Conservation (phyloP, 192 early-diverging fungal genomes). For the Umbelopsis ramanniana region DNA sequence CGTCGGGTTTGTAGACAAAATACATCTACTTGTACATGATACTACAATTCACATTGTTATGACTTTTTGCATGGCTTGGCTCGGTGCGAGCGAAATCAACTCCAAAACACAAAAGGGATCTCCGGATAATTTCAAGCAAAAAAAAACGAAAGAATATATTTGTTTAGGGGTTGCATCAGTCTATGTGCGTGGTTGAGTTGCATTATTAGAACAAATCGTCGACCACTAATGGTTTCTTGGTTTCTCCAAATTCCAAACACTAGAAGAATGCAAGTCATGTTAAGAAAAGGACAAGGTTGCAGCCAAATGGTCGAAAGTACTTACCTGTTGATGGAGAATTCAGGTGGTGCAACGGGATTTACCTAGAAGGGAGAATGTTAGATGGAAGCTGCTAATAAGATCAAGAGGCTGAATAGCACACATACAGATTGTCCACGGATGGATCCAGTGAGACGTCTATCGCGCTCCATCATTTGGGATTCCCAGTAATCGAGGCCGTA, state of each 20-base stretch:
- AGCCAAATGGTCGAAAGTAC: not conserved
- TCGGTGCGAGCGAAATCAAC: not conserved
- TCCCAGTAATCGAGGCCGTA: constrained; percentile 77
- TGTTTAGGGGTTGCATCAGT: constrained; percentile 8
- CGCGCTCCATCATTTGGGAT: constrained; percentile 79
- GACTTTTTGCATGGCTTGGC: not conserved
- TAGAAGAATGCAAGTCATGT: constrained; percentile 29
- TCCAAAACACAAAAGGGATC: not conserved
- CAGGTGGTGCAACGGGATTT: constrained; percentile 57
- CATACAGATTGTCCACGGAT: constrained; percentile 65
- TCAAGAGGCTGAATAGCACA: not conserved
- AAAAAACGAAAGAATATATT: constrained; percentile 12
- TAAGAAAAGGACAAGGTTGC: not conserved
- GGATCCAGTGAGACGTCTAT: constrained; percentile 73
- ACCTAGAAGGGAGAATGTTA: constrained; percentile 27
- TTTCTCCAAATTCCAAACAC: constrained; percentile 71
- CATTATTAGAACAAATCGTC: not conserved
- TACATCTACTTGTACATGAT: constrained; percentile 19
- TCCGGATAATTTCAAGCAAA: not conserved
- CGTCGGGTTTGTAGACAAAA: constrained; percentile 22
- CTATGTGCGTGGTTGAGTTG: constrained; percentile 21
- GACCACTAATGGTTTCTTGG: constrained; percentile 32
- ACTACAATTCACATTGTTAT: not conserved
- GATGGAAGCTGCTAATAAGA: not conserved
- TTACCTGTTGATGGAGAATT: constrained; percentile 65